Conservation (phyloP, 1,284 basidiomycete genomes). For the Ganoderma multipileum region DNA sequence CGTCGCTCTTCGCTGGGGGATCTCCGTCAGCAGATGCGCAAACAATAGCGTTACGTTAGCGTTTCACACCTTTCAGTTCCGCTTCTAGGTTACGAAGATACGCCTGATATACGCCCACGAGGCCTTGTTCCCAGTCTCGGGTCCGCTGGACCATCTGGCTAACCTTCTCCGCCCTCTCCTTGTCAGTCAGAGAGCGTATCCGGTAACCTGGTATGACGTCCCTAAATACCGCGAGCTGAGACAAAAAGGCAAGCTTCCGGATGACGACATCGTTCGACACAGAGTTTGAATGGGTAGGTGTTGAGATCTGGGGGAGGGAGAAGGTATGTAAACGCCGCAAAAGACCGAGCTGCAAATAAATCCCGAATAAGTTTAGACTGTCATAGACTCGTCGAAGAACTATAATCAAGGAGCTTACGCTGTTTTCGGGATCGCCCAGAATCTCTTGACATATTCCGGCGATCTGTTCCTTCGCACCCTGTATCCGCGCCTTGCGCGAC, state of each 20-base stretch:
- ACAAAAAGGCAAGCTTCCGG: conserved; percentile 88
- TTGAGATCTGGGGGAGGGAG: conserved; percentile 74
- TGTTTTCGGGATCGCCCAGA: conserved; percentile 85
- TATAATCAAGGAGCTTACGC: conserved; percentile 53
- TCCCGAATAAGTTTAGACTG: conserved; percentile 24
- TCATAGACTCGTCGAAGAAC: conserved; percentile 18
- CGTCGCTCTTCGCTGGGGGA: conserved; percentile 69
- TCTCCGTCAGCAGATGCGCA: conserved; percentile 27
- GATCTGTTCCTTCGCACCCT: conserved; percentile 89
- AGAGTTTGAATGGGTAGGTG: conserved; percentile 68
- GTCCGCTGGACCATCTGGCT: conserved; percentile 91
- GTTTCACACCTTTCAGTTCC: conserved; percentile 80
- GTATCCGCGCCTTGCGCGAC: conserved; percentile 75
- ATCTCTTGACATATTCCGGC: conserved; percentile 91
- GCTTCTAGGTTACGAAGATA: conserved; percentile 88
- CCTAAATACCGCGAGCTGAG: conserved; percentile 93
- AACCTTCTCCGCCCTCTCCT: conserved; percentile 93
- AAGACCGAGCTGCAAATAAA: conserved; percentile 71
- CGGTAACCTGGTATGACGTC: conserved; percentile 93
- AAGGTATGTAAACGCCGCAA: conserved; percentile 89
- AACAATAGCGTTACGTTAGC: conserved; percentile 8
- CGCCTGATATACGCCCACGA: conserved; percentile 88
- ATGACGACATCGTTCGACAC: conserved; percentile 84
- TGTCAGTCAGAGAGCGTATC: conserved; percentile 89
- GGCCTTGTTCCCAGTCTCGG: conserved; percentile 97